Evolutionary conservation across 2,329 filamentous ascomycete genomes (phyloP), one percentile per base, ranked within the genome.

Genomic region (Pyrenophora tritici-repentis): DNA sequence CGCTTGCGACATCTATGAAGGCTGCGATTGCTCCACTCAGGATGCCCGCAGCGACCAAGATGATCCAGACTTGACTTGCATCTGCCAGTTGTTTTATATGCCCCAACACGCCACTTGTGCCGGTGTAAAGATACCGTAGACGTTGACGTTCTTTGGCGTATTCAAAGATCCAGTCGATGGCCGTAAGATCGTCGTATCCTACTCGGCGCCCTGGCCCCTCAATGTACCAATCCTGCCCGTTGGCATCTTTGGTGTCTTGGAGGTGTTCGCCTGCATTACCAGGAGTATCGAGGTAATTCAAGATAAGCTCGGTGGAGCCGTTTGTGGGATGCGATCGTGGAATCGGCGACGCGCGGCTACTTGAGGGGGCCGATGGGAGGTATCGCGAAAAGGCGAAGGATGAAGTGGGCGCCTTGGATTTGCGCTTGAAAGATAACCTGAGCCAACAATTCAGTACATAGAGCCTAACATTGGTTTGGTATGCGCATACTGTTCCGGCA

Each of bases 151-250:
- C 94, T 73, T 97, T 97, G 44, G 90, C 94, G 70, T 97, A 96
- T 74, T 99, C 94, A 66, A 96, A 97, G 70, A 97, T 97, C 94
- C 94, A 99, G 78, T 99, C 94, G 72, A 99, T 99, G 51, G 94
- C 93, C 13, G 93, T 97, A 72, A 97, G 80, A 75, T 99, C 89
- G 68, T 97, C 93, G 76, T 99, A 99, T 47, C 90, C 93, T 32
- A 97, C 92, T 67, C 94, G 85, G 45, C 91, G 85, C 1, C 92
- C 92, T 0, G 90, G 91, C 1, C 91, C 91, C 73, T 97, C 93
- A 40, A 88, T 82, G 70, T 95, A 89, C 93, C 93, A 97, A 73
- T 97, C 93, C 16, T 78, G 60, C 0, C 72, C 73, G 12, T 61
- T 68, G 18, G 73, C 70, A 56, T 80, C 77, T 57, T 79, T 79